Evolutionary conservation across 306 rosid species (phyloP).

Genomic region (Canavalia gladiata): DNA sequence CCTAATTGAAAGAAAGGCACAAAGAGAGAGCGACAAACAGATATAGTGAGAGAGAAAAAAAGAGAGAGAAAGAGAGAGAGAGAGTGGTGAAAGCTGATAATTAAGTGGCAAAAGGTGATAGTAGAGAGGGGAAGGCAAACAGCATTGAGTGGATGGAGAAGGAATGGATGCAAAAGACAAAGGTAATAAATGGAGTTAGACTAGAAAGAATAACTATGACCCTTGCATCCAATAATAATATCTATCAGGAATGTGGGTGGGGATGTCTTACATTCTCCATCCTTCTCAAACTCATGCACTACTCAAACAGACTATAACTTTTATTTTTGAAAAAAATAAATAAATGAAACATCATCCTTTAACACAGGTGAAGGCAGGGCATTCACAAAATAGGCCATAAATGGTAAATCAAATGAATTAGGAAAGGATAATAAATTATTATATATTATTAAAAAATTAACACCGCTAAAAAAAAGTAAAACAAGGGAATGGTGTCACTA

Average conservation of each 20-base stretch:
- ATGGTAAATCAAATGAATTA: constrained; percentile 8
- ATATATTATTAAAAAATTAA: background rate
- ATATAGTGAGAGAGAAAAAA: constrained; percentile 18
- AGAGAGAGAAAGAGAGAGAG: constrained; percentile 37
- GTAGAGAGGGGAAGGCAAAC: constrained; percentile 56
- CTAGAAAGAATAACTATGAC: constrained; percentile 86
- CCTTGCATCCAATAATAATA: constrained; percentile 85
- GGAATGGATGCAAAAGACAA: constrained; percentile 94
- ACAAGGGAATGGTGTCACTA: constrained; percentile 1
- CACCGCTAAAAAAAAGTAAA: background rate
- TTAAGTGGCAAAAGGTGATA: constrained; percentile 63
- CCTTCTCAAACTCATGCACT: constrained; percentile 57
- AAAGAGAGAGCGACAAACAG: constrained; percentile 38
- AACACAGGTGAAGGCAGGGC: constrained; percentile 20
- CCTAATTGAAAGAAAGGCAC: constrained; percentile 58
- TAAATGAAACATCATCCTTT: background rate
- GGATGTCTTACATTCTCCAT: constrained; percentile 71
- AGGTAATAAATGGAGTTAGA: constrained; percentile 91
- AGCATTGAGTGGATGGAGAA: constrained; percentile 89
- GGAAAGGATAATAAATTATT: background rate
- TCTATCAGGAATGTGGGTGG: constrained; percentile 66
- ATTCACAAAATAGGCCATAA: background rate
- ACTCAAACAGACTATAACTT: constrained; percentile 9
- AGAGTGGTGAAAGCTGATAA: constrained; percentile 51
- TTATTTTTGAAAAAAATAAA: constrained; percentile 14